These are phyloP conservation scores for Coprinopsis sp. DNA, from an alignment of 768 basidiomycete species.

Conservation along the genomic window DNA sequence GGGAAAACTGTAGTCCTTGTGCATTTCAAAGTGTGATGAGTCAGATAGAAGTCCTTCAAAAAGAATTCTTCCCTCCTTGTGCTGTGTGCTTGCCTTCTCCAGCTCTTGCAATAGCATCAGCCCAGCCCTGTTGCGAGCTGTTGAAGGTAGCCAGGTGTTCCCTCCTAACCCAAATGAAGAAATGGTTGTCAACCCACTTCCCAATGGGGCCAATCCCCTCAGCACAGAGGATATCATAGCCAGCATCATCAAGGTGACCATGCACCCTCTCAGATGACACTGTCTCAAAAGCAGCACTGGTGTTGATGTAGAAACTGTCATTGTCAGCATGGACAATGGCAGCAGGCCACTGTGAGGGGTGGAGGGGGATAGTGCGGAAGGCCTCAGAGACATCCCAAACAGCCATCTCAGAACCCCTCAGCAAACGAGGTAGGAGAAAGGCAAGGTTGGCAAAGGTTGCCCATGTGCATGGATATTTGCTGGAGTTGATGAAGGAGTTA, in stretches of 20 bases:
- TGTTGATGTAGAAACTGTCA: background rate
- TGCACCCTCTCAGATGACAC: background rate
- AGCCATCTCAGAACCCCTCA: conserved; percentile 1
- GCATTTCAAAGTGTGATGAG: no score
- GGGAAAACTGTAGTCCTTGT: no score
- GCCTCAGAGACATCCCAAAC: no score
- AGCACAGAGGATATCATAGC: background rate
- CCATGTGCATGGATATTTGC: background rate
- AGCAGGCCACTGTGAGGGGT: background rate
- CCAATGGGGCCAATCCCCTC: background rate
- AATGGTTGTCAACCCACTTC: conserved; percentile 1
- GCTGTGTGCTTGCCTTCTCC: no score
- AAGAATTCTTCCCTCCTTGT: no score
- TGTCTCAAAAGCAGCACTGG: background rate
- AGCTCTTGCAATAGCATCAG: no score
- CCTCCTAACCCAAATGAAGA: no score
- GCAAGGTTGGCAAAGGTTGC: background rate
- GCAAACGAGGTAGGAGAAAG: background rate
- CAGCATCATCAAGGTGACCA: background rate
- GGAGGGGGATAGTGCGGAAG: background rate
- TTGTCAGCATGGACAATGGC: background rate
- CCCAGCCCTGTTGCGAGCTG: no score
- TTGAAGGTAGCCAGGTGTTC: no score
- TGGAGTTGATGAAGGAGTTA: background rate
- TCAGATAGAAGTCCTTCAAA: no score